Percentiles rank a stretch among this genome's conserved stretches.
Conservation (phyloP, 2,329 filamentous ascomycete species). For the Fusarium anguioides region DNA sequence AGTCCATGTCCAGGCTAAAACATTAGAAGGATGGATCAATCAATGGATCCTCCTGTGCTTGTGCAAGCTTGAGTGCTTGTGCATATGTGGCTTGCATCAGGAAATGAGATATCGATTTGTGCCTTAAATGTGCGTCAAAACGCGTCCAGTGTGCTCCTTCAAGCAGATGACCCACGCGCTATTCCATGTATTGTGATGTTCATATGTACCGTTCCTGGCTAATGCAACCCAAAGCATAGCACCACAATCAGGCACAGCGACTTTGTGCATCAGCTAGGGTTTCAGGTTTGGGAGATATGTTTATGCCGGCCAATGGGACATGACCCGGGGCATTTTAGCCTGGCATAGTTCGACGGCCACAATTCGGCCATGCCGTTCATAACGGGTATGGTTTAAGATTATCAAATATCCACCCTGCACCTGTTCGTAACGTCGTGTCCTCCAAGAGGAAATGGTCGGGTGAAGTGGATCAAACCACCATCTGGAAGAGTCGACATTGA, state of each 20-base stretch:
- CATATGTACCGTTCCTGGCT: slow-evolving; percentile 44
- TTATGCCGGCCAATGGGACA: slow-evolving; percentile 47
- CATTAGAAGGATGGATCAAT: slow-evolving; percentile 5
- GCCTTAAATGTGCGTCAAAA: slow-evolving; percentile 39
- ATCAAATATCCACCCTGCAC: slow-evolving; percentile 36
- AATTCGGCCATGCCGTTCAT: slow-evolving; percentile 44
- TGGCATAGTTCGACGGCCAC: slow-evolving; percentile 31
- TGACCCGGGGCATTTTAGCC: slow-evolving; percentile 37
- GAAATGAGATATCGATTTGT: slow-evolving; percentile 46
- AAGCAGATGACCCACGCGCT: slow-evolving; percentile 25
- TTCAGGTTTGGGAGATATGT: slow-evolving; percentile 46
- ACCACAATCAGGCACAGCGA: slow-evolving; percentile 24
- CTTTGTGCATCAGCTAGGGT: slow-evolving; percentile 52
- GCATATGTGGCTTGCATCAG: slow-evolving; percentile 44
- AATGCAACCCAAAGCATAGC: slow-evolving; percentile 46
- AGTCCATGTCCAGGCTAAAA: slow-evolving; percentile 19
- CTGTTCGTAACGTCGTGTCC: slow-evolving; percentile 20
- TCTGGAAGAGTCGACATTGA: slow-evolving; percentile 9
- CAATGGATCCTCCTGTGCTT: slow-evolving; percentile 22
- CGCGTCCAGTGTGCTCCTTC: slow-evolving; percentile 17
- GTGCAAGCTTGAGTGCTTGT: slow-evolving; percentile 29
- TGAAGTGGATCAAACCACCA: slow-evolving; percentile 24
- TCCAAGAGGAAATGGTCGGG: slow-evolving; percentile 31
- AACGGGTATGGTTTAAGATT: slow-evolving; percentile 34
- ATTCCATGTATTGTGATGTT: slow-evolving; percentile 23